These are phyloP conservation scores for Lentinula detonsa DNA, from an alignment of 768 basidiomycete genomes.

Conservation along the genomic window DNA sequence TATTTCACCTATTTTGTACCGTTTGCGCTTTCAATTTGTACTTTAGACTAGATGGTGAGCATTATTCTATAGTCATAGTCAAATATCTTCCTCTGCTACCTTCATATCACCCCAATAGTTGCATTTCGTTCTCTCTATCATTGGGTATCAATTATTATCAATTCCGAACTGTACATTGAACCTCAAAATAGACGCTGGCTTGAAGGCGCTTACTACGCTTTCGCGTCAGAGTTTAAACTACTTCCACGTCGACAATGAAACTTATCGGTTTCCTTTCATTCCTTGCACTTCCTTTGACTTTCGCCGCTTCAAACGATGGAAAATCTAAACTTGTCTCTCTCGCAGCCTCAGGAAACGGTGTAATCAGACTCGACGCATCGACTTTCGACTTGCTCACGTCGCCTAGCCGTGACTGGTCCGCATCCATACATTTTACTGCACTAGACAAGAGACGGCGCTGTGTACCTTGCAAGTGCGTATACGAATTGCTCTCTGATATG, in stretches of 20 bases:
- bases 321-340: slow-evolving; percentile 63
- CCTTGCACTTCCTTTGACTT: slow-evolving; percentile 20
- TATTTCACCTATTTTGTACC: neutral
- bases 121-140: neutral
- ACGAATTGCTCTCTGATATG: no score
- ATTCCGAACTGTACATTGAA: no score
- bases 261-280: slow-evolving; percentile 21
- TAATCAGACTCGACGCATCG: slow-evolving; percentile 74
- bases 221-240: neutral
- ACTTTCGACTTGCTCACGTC: slow-evolving; percentile 74
- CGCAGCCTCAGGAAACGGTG: slow-evolving; percentile 66
- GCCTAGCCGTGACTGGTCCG: slow-evolving; percentile 79
- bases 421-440: slow-evolving; percentile 86
- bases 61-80: neutral
- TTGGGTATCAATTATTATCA: no score
- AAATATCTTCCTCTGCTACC: neutral
- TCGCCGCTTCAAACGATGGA: slow-evolving; percentile 24
- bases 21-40: neutral
- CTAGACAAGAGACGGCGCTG: slow-evolving; percentile 78
- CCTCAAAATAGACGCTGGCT: neutral
- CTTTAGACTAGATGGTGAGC: neutral
- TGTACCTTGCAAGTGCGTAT: slow-evolving; percentile 82
- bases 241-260: slow-evolving; percentile 24
- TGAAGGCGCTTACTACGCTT: neutral
- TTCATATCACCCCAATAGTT: neutral